These are phyloP conservation scores for Apiotrichum brassicae DNA, from an alignment of 1,284 basidiomycete species.

Conservation along the genomic window DNA sequence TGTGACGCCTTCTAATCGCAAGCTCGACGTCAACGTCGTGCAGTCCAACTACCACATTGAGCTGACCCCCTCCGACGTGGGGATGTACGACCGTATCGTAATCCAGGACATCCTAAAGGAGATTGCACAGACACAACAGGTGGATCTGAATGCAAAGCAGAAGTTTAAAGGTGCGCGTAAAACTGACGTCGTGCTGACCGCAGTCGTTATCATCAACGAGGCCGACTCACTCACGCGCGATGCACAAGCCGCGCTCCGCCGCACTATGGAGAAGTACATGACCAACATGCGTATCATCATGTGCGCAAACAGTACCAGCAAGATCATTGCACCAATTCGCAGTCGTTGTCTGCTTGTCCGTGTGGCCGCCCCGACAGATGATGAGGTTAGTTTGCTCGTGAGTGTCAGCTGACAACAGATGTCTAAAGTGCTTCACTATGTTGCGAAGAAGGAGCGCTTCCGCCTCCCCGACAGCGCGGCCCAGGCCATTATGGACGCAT, in stretches of 20 bases:
- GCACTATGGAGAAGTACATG: conserved; percentile 99
- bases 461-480: conserved; percentile 69
- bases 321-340: conserved; percentile 94
- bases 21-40: conserved; percentile 94
- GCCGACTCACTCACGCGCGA: conserved; percentile 91
- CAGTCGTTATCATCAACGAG: conserved; percentile 95
- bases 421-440: conserved; percentile 67
- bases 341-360: conserved; percentile 89
- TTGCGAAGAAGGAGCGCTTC: conserved; percentile 77
- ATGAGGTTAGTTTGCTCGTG: conserved; percentile 56
- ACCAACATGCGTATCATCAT: conserved; percentile 93
- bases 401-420: conserved; percentile 54
- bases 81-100: conserved; percentile 89
- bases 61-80: conserved; percentile 97
- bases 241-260: conserved; percentile 90
- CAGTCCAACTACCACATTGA: conserved; percentile 98
- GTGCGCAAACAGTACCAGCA: conserved; percentile 94
- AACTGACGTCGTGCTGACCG: no score
- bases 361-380: conserved; percentile 75
- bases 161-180: conserved; percentile 84
- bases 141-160: conserved; percentile 91
- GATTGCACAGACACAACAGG: conserved; percentile 97
- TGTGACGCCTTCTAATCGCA: conserved; percentile 86
- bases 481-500: conserved; percentile 67
- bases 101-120: conserved; percentile 97